phyloP scores from a whole-genome alignment of 139 green algal genomes.

The Ettlia oleoabundans region DNA sequence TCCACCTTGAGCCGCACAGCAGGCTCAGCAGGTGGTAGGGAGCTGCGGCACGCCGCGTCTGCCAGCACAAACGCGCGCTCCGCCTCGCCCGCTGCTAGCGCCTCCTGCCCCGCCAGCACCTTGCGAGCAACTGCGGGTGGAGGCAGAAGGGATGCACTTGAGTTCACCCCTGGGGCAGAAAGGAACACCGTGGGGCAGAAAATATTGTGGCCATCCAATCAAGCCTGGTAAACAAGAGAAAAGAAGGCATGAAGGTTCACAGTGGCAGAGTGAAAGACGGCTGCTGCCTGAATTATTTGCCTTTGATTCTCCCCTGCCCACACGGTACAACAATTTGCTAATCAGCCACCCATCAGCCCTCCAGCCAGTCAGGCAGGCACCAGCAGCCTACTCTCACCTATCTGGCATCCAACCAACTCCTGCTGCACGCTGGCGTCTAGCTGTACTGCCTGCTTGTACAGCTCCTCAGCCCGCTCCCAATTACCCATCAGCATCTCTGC shows the following conservation, averaged over 20 bases:
- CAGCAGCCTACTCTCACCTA: background rate
- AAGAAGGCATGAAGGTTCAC: too few relatives aligned
- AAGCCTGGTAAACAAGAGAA: too few relatives aligned
- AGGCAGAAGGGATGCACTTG: background rate
- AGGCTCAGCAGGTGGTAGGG: conserved; percentile 23
- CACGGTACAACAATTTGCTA: too few relatives aligned
- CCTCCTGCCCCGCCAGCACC: background rate
- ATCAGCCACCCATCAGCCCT: background rate
- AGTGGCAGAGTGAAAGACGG: too few relatives aligned
- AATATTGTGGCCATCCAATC: too few relatives aligned
- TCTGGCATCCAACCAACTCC: conserved; percentile 13
- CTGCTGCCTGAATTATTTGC: too few relatives aligned
- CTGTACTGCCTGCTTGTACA: background rate
- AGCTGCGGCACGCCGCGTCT: background rate
- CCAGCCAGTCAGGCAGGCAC: background rate
- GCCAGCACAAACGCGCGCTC: conserved; percentile 1
- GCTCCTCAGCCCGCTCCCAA: conserved; percentile 39
- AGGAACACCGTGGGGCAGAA: background rate
- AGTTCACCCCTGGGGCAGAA: background rate
- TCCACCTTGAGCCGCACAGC: conserved; percentile 32
- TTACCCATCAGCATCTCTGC: conserved; percentile 39
- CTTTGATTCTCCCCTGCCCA: too few relatives aligned
- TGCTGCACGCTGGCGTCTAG: conserved; percentile 1
- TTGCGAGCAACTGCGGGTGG: background rate
- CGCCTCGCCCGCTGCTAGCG: conserved; percentile 4